A percentile compares a stretch with the other conserved stretches of the same genome.
Evolutionary conservation across 1,284 basidiomycete genomes (phyloP).

Genomic region (Ustilago trichophora): DNA sequence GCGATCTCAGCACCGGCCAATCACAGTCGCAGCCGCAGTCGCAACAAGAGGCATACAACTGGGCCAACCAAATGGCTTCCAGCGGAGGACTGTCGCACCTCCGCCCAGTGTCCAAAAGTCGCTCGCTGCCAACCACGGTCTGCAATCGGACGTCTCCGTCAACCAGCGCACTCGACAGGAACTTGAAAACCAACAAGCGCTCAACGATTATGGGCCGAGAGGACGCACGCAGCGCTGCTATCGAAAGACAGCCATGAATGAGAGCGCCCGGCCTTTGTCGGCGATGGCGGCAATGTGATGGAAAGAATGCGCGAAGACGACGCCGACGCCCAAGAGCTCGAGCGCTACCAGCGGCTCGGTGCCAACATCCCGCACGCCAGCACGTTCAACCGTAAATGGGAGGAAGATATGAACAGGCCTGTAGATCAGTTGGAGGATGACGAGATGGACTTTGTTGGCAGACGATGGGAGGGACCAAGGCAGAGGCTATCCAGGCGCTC

Average conservation of each 20-base stretch:
- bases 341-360: constrained; percentile 51
- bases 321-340: constrained; percentile 55
- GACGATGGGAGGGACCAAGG: constrained; percentile 57
- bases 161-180: constrained; percentile 18
- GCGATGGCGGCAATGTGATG: constrained; percentile 58
- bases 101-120: constrained; percentile 37
- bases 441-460: constrained; percentile 66
- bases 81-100: constrained; percentile 24
- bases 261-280: constrained; percentile 47
- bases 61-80: constrained; percentile 46
- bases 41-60: constrained; percentile 43
- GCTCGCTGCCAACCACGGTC: constrained; percentile 11
- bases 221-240: constrained; percentile 47
- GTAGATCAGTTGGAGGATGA: constrained; percentile 53
- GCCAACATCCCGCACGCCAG: constrained; percentile 46
- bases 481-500: constrained; percentile 49
- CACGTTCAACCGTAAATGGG: constrained; percentile 44
- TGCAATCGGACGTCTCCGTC: constrained; percentile 12
- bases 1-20: constrained; percentile 1
- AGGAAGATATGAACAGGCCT: constrained; percentile 43
- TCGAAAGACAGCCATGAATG: constrained; percentile 28
- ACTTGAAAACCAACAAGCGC: constrained; percentile 29
- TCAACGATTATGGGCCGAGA: constrained; percentile 65
- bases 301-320: constrained; percentile 62
- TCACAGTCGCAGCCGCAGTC: constrained; percentile 15